Evolutionary conservation across 164 flowering plant species (phyloP).

Genomic region (Stephania cephalantha): DNA sequence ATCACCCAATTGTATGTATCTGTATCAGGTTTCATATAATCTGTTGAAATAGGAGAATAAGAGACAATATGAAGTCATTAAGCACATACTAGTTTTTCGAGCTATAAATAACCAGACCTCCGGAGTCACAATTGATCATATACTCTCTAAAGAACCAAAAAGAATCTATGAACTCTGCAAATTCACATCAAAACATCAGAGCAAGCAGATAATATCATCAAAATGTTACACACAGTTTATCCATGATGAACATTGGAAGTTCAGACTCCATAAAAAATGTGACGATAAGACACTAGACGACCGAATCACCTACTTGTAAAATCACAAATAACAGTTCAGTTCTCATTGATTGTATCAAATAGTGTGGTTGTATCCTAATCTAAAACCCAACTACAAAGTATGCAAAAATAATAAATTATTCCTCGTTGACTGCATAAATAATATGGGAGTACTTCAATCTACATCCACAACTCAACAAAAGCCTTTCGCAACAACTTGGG

Average conservation of each 20-base stretch:
- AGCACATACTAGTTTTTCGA: too few relatives aligned
- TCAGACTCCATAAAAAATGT: neutral
- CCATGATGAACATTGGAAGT: neutral
- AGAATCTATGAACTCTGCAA: neutral
- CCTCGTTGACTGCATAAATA: too few relatives aligned
- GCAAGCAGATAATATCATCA: neutral
- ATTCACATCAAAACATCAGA: neutral
- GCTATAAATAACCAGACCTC: neutral
- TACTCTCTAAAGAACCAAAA: neutral
- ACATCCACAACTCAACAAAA: too few relatives aligned
- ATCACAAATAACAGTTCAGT: neutral
- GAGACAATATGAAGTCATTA: neutral
- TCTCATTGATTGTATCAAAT: too few relatives aligned
- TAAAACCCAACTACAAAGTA: too few relatives aligned
- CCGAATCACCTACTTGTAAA: neutral
- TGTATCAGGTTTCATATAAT: slow-evolving; percentile 88
- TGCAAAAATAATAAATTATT: too few relatives aligned
- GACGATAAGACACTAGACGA: neutral
- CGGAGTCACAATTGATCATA: neutral
- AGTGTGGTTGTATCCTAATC: too few relatives aligned
- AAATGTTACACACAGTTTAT: neutral
- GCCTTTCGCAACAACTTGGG: too few relatives aligned
- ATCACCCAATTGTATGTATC: slow-evolving; percentile 97
- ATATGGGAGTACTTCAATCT: too few relatives aligned
- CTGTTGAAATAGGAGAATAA: slow-evolving; percentile 34